Conservation (phyloP, 2,329 filamentous ascomycete genomes). For the Mollisiaceae sp. region DNA sequence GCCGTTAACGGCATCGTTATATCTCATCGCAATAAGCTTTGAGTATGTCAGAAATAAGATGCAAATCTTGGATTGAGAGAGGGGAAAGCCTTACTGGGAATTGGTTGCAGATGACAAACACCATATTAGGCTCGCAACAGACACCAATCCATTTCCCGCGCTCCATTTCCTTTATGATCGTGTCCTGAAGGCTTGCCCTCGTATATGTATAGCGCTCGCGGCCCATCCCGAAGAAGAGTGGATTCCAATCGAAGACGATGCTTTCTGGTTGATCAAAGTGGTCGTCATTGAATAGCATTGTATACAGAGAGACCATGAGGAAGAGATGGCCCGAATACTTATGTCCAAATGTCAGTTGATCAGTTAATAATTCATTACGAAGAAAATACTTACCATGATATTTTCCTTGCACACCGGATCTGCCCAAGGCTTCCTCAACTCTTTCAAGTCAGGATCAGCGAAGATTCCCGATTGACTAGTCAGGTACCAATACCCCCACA, state of each 20-base stretch:
- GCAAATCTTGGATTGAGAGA: not conserved
- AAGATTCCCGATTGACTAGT: not conserved
- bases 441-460: not conserved
- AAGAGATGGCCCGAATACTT: not conserved
- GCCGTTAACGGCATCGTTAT: not conserved
- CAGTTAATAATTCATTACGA: not conserved
- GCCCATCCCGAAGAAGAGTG: not conserved
- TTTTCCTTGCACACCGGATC: not conserved
- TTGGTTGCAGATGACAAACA: not conserved
- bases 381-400: not conserved
- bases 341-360: not conserved
- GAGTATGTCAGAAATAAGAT: not conserved
- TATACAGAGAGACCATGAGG: not conserved
- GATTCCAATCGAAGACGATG: not conserved
- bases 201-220: not conserved
- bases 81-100: not conserved
- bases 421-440: not conserved
- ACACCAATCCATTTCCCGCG: not conserved
- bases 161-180: not conserved
- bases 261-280: conserved; percentile 1
- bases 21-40: not conserved
- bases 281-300: not conserved
- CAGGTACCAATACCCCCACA: not conserved
- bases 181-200: not conserved
- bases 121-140: not conserved